Base-by-base conservation (phyloP, 129 eudicot genomes). In the Heracleum sosnowskyi region DNA sequence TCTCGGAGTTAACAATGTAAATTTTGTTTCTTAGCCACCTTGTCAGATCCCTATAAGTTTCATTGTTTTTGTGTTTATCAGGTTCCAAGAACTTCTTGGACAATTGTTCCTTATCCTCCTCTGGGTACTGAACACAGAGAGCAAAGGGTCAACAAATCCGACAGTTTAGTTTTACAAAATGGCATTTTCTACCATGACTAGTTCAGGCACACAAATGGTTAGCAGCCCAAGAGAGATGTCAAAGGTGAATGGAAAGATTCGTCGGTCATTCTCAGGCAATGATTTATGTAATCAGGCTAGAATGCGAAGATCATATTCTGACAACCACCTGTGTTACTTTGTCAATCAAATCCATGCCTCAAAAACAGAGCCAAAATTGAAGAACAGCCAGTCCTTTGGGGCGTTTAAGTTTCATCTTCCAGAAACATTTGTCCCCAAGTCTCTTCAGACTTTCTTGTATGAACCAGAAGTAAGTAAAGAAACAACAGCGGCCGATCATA, bases 261-360 rank as follows among this genome's bases (percentile, higher is more conserved):
- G 82, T 69, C 86, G 89, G 2, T 83, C 97, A 31, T 71, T 83
- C 36, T 93, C 98, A 2, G 42, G 85, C 44, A 86, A 87, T 33
- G 85, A 93, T 41, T 35, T 90, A 76, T 76, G 82, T 39, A 66
- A 34, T 3, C 78, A 71, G 36, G 78, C 87, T n/a, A 73, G 79
- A 36, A 78, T 93, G 31, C 84, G 80, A 60, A 82, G 94, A 76
- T 90, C 94, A 0, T 80, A 73, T 72, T 90, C 96, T 3, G 96
- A 93, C 77, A 87, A 87, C 84, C 85, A 86, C 79, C 79, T 93
- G 16, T 82, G 83, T 63, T 83, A 81, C 80, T 83, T 85, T 12
- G 84, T 83, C 53, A 83, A 82, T 41, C 86, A 76, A 55, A 40
- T 82, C 57, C 76, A 75, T 46, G 88, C 87, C 66, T 83, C 90